These are phyloP conservation scores for Cordyceps javanica DNA, from an alignment of 2,329 filamentous ascomycete genomes.

Conservation along the genomic window DNA sequence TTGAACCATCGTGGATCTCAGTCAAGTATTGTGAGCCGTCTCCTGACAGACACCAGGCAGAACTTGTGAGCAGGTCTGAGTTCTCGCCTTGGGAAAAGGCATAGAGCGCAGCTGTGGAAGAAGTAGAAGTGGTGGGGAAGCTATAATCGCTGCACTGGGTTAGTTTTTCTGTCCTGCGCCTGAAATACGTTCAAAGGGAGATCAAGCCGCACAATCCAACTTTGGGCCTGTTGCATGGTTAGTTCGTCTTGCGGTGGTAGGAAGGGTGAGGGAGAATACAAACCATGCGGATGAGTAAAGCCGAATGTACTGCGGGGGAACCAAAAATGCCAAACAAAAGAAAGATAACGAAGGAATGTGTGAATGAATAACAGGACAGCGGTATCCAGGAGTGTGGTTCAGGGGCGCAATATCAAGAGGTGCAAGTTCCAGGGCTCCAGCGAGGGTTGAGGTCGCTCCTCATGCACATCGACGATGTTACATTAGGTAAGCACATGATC, in stretches of 20 bases:
- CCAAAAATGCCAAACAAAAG: constrained; percentile 1
- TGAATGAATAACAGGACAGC: background rate
- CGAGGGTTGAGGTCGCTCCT: background rate
- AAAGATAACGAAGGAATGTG: background rate
- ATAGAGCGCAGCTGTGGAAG: constrained; percentile 46
- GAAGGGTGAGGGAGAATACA: constrained; percentile 19
- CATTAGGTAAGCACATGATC: background rate
- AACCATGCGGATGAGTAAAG: constrained; percentile 15
- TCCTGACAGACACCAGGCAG: constrained; percentile 50
- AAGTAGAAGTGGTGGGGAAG: constrained; percentile 46
- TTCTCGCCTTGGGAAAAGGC: constrained; percentile 55
- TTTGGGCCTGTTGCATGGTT: constrained; percentile 42
- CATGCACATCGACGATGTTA: background rate
- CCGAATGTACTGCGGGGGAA: background rate
- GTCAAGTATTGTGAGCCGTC: constrained; percentile 57
- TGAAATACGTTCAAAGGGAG: constrained; percentile 26
- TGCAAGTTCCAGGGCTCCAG: background rate
- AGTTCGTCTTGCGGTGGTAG: background rate
- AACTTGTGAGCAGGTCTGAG: constrained; percentile 48
- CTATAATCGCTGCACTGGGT: constrained; percentile 52
- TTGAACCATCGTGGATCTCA: constrained; percentile 45
- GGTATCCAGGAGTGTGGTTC: background rate
- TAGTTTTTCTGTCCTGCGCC: constrained; percentile 49
- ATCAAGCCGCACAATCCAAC: constrained; percentile 42
- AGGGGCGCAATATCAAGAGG: background rate